Evolutionary conservation across 495 filamentous ascomycete species (phyloP), one percentile per base, ranked within the genome.

Genomic region (Aspergillus steynii): DNA sequence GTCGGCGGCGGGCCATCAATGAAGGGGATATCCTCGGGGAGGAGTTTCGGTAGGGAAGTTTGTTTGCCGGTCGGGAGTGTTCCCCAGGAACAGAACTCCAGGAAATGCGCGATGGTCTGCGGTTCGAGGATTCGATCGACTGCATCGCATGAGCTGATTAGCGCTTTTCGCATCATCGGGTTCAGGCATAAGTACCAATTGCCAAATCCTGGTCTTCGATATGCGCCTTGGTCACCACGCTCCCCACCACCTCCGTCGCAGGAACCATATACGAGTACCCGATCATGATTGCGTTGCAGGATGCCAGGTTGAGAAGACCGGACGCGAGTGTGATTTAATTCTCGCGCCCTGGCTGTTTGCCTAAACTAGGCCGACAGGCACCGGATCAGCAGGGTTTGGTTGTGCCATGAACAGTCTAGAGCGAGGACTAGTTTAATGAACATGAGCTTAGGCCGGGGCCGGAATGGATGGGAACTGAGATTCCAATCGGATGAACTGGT

Each of bases 121-220:
- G 66, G 68, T 53, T 68, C 68, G 53, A 68, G 31, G 12, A 66
- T 25, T 8, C 61, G 68, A 62, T 70, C 67, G 47, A 69, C 67
- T 67, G 26, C 5, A 34, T 3, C 9, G 9, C 31, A 34, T 4
- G 20, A 20, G 20, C 20, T 34, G 31, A 34, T 34, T 9, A 34
- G 31, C 31, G 31, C 31, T 34, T 5, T 34, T 34, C 1, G 5
- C 1, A 42, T 42, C 10, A 12, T 1, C 10, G 37, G 14, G 12
- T 14, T 42, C 37, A 42, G 20, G 20, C 20, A 20, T 20, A 20
- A 20, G 20, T 42, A 42, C 37, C 37, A 10, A 42, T 42, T 15
- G 3, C 37, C 14, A 42, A 42, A 42, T 42, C 37, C 37, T 42
- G 37, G 37, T 42, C 37, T 12, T 42, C 14, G 9, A 8, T 1